Conservation (phyloP, 2,329 filamentous ascomycete species). For the Epichloe sp. region DNA sequence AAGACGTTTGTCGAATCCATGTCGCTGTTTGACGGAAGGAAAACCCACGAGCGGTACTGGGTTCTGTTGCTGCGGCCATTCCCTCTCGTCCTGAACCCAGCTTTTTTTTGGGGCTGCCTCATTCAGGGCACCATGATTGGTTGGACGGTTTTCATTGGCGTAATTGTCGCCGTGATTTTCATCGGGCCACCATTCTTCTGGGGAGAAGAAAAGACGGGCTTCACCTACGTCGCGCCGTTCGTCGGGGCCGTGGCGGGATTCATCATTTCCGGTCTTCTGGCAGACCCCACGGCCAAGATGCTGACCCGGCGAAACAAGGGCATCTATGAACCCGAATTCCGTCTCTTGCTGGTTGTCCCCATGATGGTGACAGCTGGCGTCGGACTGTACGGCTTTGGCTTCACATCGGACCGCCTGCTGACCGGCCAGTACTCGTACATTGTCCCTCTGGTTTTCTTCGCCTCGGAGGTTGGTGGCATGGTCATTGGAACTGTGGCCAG, state of each 20-base stretch:
- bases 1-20: slow-evolving; percentile 50
- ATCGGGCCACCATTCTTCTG: slow-evolving; percentile 72
- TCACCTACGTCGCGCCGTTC: slow-evolving; percentile 76
- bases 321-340: slow-evolving; percentile 84
- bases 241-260: slow-evolving; percentile 72
- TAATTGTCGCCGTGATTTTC: slow-evolving; percentile 72
- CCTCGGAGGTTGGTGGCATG: slow-evolving; percentile 75
- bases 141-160: slow-evolving; percentile 88
- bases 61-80: slow-evolving; percentile 59
- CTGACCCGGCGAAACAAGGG: slow-evolving; percentile 67
- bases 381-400: slow-evolving; percentile 75
- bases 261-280: slow-evolving; percentile 55
- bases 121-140: slow-evolving; percentile 86
- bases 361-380: slow-evolving; percentile 66
- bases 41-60: slow-evolving; percentile 62
- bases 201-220: slow-evolving; percentile 69
- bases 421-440: slow-evolving; percentile 51
- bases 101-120: slow-evolving; percentile 65
- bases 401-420: slow-evolving; percentile 50
- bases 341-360: slow-evolving; percentile 69
- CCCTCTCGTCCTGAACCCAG: slow-evolving; percentile 71
- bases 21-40: slow-evolving; percentile 65
- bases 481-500: slow-evolving; percentile 79
- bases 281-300: slow-evolving; percentile 57
- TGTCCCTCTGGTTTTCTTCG: slow-evolving; percentile 71